These are phyloP conservation scores for Vitis cinerea DNA, from an alignment of 164 flowering plant species.

Conservation along the genomic window DNA sequence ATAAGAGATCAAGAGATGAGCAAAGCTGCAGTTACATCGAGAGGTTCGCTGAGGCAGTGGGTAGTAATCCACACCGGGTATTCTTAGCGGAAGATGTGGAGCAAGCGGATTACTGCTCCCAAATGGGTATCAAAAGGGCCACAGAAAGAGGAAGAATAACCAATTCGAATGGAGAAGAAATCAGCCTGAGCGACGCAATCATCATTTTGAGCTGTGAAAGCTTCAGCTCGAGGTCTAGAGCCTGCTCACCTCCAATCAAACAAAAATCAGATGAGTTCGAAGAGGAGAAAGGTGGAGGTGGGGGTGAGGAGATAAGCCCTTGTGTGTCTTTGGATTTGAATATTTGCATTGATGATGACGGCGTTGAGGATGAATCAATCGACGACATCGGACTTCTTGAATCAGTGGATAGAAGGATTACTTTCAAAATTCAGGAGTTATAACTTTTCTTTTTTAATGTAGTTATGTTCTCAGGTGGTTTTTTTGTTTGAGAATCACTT, in stretches of 20 bases:
- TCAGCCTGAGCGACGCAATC: conserved; percentile 64
- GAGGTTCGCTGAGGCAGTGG: conserved; percentile 60
- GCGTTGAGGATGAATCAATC: conserved; percentile 28
- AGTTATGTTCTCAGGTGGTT: neutral
- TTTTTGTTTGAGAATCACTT: neutral
- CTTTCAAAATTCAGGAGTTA: conserved; percentile 54
- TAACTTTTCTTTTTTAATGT: conserved; percentile 1
- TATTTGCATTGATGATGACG: conserved; percentile 52
- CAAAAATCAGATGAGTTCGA: conserved; percentile 26
- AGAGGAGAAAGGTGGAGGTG: conserved; percentile 23
- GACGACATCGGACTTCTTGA: conserved; percentile 70
- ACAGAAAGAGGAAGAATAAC: conserved; percentile 63
- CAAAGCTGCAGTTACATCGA: conserved; percentile 59
- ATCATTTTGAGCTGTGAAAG: conserved; percentile 81
- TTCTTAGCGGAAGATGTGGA: conserved; percentile 78
- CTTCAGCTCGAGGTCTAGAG: conserved; percentile 72
- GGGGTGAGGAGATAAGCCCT: conserved; percentile 26
- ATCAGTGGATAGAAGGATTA: conserved; percentile 58
- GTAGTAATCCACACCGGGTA: conserved; percentile 66
- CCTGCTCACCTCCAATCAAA: conserved; percentile 57
- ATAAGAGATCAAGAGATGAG: conserved; percentile 75
- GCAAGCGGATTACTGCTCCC: conserved; percentile 67
- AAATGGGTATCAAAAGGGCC: conserved; percentile 67
- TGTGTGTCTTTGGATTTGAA: conserved; percentile 77
- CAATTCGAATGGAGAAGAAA: conserved; percentile 47